A percentile compares a stretch with the other conserved stretches of the same genome.
Evolutionary conservation across 192 early-diverging fungal species (phyloP).

Genomic region (Oehlia diaphana): DNA sequence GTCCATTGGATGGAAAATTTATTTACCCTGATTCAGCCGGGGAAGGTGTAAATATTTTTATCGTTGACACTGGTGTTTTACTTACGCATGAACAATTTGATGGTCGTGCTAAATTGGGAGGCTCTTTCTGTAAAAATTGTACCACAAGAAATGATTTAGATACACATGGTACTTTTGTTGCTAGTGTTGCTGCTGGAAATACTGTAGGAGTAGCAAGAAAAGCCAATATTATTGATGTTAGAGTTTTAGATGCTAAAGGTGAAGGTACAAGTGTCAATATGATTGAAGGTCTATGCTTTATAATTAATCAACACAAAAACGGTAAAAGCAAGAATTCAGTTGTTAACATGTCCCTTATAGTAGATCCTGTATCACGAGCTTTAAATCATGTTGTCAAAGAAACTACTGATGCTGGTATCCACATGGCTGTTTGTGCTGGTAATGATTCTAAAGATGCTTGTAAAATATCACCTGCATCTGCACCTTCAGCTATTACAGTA

Average conservation of each 20-base stretch:
- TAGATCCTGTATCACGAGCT: no score
- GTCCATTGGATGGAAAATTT: constrained; percentile 50
- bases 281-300: constrained; percentile 67
- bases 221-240: constrained; percentile 57
- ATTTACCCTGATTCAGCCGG: constrained; percentile 62
- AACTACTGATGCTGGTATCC: constrained; percentile 42
- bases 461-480: constrained; percentile 45
- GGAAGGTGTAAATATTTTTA: constrained; percentile 57
- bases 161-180: constrained; percentile 82
- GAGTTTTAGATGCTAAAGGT: constrained; percentile 52
- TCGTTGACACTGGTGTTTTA: constrained; percentile 64
- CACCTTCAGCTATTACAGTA: constrained; percentile 73
- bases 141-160: no score
- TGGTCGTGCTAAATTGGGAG: constrained; percentile 68
- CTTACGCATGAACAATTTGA: constrained; percentile 63
- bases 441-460: constrained; percentile 60
- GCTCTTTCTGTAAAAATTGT: constrained; percentile 43
- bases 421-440: constrained; percentile 63
- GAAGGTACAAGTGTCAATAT: constrained; percentile 44
- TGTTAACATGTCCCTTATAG: constrained; percentile 50
- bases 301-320: constrained; percentile 4
- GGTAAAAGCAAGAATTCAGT: constrained; percentile 19
- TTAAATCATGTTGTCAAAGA: constrained; percentile 33
- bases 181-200: constrained; percentile 77
- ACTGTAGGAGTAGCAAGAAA: constrained; percentile 60